These are phyloP conservation scores for Trichocladium uniseriatum DNA, from an alignment of 495 filamentous ascomycete genomes.

Conservation along the genomic window DNA sequence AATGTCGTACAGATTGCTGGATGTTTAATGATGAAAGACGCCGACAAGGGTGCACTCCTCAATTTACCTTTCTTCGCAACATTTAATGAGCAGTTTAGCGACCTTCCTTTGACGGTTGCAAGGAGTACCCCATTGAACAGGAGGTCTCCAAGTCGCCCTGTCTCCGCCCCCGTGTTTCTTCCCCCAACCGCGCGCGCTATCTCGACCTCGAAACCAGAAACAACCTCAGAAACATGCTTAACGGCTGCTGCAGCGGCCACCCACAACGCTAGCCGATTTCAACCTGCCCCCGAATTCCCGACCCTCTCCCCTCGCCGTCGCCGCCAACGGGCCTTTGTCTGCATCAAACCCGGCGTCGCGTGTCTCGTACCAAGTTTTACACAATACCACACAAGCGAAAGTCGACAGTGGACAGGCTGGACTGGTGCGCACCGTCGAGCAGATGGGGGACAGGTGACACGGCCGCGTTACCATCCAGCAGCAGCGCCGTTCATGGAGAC, in stretches of 20 bases:
- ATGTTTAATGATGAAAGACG: slow-evolving; percentile 5
- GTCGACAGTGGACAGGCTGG: slow-evolving; percentile 5
- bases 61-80: not conserved
- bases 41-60: slow-evolving; percentile 5
- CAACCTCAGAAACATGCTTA: slow-evolving; percentile 6
- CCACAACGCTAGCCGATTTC: not conserved
- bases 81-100: slow-evolving; percentile 11
- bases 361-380: not conserved
- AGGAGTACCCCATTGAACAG: not conserved
- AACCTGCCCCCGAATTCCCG: not conserved
- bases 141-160: slow-evolving; percentile 4
- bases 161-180: not conserved
- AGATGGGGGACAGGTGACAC: slow-evolving; percentile 27
- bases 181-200: not conserved
- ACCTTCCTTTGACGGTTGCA: not conserved
- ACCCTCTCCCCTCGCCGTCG: slow-evolving; percentile 1
- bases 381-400: not conserved
- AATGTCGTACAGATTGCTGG: not conserved
- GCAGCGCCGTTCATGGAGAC: slow-evolving; percentile 66
- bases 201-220: slow-evolving; percentile 2
- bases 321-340: not conserved
- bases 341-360: not conserved
- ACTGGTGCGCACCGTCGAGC: slow-evolving; percentile 16
- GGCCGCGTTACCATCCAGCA: slow-evolving; percentile 23
- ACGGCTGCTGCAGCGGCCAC: not conserved